Base-by-base conservation (phyloP, 2,329 filamentous ascomycete species). In the Laburnicola sp. region DNA sequence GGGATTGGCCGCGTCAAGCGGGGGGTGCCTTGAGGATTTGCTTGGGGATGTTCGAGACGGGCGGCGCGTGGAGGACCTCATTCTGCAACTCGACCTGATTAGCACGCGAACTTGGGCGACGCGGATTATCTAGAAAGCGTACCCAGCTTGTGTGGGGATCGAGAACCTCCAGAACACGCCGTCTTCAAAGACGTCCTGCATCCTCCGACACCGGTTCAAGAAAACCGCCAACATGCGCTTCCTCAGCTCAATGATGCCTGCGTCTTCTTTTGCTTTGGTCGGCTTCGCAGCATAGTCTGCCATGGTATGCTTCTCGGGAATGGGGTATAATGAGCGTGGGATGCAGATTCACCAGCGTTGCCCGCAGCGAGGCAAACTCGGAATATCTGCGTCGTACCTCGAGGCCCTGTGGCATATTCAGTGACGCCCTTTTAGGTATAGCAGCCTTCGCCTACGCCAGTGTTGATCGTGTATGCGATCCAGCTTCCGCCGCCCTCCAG, bases 71-170 rank as follows among this genome's bases (percentile, higher is more conserved):
- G 5, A 99, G 77, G n/a, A 99, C 92, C 74, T 99, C 94, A 69
- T 84, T 95, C 92, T 96, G 56, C 26, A 50, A 7, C 28, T 28
- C 3, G n/a, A 40, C 21, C 11, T 8, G 7, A 51, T 57, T 22
- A 58, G 49, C 26, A 48, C 32, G n/a, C 4, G 7, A 1, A 16
- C 6, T 27, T 10, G 2, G 9, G n/a, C 8, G 25, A n/a, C 2
- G 7, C 5, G 1, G 35, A 7, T 28, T 28, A 4, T 8, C 27
- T 23, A 16, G 23, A 28, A 37, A 46, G 69, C 79, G 53, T 84
- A 96, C 91, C 94, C 94, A 99, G 83, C 94, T 97, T 23, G 93
- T 92, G 71, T 99, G 97, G 8, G 95, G 94, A 70, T 99, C 94
- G 30, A 99, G 69, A 99, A 99, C 60, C 91, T 87, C 92, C 93